phyloP scores from a whole-genome alignment of 306 rosid species.

The Medicago ruthenica region DNA sequence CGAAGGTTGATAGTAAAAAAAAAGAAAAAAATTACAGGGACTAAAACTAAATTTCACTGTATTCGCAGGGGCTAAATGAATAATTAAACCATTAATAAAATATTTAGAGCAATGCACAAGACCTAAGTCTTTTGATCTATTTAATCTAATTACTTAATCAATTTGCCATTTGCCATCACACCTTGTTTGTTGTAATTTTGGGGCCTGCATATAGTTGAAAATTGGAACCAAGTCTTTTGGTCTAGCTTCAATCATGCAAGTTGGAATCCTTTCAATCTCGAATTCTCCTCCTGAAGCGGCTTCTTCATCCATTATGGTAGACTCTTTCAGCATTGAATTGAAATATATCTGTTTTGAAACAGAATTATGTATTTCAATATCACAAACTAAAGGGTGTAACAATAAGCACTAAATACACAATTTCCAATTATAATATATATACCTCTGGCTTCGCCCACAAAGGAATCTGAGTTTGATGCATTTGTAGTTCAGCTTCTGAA shows the following conservation, averaged over 20 bases:
- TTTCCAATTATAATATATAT: constrained; percentile 21
- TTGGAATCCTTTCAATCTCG: constrained; percentile 80
- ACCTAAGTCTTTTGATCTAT: background rate
- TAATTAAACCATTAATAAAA: background rate
- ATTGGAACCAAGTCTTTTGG: constrained; percentile 81
- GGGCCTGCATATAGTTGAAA: constrained; percentile 63
- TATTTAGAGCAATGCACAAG: constrained; percentile 1
- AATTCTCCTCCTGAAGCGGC: constrained; percentile 66
- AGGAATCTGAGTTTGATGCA: constrained; percentile 71
- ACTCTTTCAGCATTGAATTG: constrained; percentile 66
- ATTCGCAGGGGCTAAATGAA: too few species aligned
- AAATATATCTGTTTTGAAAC: constrained; percentile 74
- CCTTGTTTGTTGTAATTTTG: constrained; percentile 69
- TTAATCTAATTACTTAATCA: constrained; percentile 14
- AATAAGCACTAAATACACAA: constrained; percentile 20
- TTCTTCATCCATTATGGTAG: constrained; percentile 54
- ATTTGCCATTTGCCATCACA: constrained; percentile 39
- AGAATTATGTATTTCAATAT: constrained; percentile 29
- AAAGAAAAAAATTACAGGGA: too few species aligned
- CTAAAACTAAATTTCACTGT: too few species aligned
- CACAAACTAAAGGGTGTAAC: constrained; percentile 27
- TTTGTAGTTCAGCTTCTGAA: constrained; percentile 95
- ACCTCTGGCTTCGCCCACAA: constrained; percentile 90
- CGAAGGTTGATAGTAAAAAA: too few species aligned
- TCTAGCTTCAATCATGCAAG: constrained; percentile 75